Evolutionary conservation across 345 rosid species (phyloP).

Genomic region (Populus ilicifolia): DNA sequence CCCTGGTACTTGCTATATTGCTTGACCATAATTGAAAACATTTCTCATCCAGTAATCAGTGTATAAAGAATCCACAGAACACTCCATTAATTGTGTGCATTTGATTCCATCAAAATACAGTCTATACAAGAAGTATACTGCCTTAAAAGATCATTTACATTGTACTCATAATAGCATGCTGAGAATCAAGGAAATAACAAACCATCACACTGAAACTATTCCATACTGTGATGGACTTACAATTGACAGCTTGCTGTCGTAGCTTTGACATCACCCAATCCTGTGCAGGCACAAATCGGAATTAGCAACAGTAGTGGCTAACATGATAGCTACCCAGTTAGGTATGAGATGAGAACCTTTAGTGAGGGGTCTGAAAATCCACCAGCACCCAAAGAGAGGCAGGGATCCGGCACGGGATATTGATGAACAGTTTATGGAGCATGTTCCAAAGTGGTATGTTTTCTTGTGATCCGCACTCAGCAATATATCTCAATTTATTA

Average conservation of each 20-base stretch:
- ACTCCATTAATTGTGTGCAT: not conserved
- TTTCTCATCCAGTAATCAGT: too few relatives aligned
- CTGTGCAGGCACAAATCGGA: slow-evolving; percentile 37
- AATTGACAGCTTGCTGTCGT: slow-evolving; percentile 57
- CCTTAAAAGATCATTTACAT: not conserved
- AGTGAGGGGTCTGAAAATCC: slow-evolving; percentile 94
- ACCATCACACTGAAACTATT: not conserved
- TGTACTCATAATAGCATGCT: not conserved
- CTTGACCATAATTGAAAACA: not conserved
- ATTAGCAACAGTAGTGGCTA: slow-evolving; percentile 15
- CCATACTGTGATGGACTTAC: slow-evolving; percentile 36
- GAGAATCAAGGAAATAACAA: not conserved
- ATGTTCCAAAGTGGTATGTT: too few relatives aligned
- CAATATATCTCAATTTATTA: too few relatives aligned
- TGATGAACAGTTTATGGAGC: slow-evolving; percentile 63
- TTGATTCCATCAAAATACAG: not conserved
- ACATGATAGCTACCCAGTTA: not conserved
- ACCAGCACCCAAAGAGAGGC: slow-evolving; percentile 91
- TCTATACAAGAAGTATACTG: too few relatives aligned
- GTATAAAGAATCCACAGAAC: not conserved
- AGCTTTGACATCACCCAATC: slow-evolving; percentile 98
- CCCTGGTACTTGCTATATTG: not conserved
- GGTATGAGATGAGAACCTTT: slow-evolving; percentile 44
- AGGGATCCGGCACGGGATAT: slow-evolving; percentile 46
- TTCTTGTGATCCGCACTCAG: too few relatives aligned